A percentile compares a stretch with the other conserved stretches of the same genome.
Conservation (phyloP, 352 stramenopile genomes). For the Plasmopara viticola region DNA sequence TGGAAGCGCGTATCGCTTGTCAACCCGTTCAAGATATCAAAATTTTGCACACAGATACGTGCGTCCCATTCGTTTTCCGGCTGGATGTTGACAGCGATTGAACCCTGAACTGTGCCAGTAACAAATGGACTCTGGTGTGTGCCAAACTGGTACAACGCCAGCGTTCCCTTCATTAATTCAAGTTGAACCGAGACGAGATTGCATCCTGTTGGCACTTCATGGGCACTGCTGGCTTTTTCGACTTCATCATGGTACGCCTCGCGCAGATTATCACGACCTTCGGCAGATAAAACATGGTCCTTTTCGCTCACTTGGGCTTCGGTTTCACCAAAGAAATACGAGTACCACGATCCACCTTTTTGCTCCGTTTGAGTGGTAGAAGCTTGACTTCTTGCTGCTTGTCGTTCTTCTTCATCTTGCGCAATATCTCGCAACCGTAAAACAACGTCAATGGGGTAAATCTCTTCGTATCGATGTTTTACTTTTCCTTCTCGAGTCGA, state of each 20-base stretch:
- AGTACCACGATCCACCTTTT: constrained; percentile 50
- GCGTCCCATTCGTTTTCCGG: constrained; percentile 64
- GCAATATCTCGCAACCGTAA: constrained; percentile 52
- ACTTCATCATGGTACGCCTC: constrained; percentile 70
- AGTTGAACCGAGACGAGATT: constrained; percentile 65
- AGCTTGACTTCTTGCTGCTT: constrained; percentile 15
- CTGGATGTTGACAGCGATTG: constrained; percentile 50
- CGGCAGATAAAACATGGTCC: constrained; percentile 48
- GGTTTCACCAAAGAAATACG: constrained; percentile 67
- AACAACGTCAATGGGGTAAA: constrained; percentile 66
- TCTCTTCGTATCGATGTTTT: constrained; percentile 45
- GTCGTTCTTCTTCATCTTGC: constrained; percentile 46
- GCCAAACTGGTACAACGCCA: constrained; percentile 49
- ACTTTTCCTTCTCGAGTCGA: constrained; percentile 37
- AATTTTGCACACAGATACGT: constrained; percentile 52
- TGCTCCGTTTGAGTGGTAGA: constrained; percentile 13
- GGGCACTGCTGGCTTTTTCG: constrained; percentile 34
- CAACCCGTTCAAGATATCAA: constrained; percentile 57
- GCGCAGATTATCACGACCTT: constrained; percentile 62
- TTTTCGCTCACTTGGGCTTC: constrained; percentile 8
- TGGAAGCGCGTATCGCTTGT: constrained; percentile 39
- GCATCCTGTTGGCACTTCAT: constrained; percentile 52
- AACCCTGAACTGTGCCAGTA: constrained; percentile 40
- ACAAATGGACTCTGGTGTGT: constrained; percentile 40
- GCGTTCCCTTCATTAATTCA: constrained; percentile 44